Conservation (phyloP, 129 eudicot species). For the Lonicera japonica region DNA sequence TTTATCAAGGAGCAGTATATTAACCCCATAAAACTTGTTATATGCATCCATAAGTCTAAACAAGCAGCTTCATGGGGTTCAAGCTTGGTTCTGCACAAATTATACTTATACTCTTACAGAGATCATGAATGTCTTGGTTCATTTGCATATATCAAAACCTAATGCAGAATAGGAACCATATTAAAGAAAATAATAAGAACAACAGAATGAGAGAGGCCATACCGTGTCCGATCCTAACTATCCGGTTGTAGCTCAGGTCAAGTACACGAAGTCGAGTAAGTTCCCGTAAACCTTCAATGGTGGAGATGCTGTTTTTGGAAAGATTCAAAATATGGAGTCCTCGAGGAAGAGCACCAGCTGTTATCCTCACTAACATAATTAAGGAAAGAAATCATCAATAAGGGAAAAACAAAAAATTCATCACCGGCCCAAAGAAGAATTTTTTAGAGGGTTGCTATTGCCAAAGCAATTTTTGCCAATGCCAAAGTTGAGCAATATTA, state of each 20-base stretch:
- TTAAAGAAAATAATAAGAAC: too few species aligned
- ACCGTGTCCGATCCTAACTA: constrained; percentile 94
- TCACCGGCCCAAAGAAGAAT: neutral
- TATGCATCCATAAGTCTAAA: too few species aligned
- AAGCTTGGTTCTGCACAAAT: too few species aligned
- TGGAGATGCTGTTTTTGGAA: constrained; percentile 81
- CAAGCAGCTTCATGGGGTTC: too few species aligned
- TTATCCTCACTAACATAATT: constrained; percentile 54
- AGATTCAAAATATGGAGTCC: constrained; percentile 80
- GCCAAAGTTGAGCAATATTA: too few species aligned
- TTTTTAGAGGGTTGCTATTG: too few species aligned
- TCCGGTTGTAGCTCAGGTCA: constrained; percentile 90
- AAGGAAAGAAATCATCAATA: constrained; percentile 8
- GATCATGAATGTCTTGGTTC: neutral
- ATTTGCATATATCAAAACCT: neutral
- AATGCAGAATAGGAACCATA: too few species aligned
- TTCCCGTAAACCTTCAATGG: constrained; percentile 88
- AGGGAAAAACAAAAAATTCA: neutral
- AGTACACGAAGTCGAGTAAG: constrained; percentile 90
- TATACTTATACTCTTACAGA: neutral
- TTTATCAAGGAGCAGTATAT: too few species aligned
- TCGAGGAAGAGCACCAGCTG: constrained; percentile 97
- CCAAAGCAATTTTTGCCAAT: too few species aligned
- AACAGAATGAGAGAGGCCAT: constrained; percentile 9
- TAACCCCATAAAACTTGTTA: too few species aligned